These are phyloP conservation scores for Excoecaria cochinchinensis DNA, from an alignment of 345 rosid genomes.

Conservation along the genomic window DNA sequence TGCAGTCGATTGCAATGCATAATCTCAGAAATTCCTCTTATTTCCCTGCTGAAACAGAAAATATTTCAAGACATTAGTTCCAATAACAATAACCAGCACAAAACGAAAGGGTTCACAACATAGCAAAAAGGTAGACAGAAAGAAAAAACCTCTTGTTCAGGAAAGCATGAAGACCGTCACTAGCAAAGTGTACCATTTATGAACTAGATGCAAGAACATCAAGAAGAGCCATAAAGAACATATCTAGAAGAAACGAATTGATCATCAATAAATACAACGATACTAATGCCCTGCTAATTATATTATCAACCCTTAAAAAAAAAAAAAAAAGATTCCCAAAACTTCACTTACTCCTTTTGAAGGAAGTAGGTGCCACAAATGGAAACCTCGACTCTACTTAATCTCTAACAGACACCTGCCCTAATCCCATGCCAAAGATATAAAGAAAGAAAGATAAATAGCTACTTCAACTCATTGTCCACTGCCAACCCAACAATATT, in stretches of 20 bases:
- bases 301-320: background rate
- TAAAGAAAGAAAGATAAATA: background rate
- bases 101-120: background rate
- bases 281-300: background rate
- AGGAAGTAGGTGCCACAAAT: background rate
- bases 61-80: background rate
- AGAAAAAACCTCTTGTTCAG: background rate
- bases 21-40: conserved; percentile 14
- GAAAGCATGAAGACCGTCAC: background rate
- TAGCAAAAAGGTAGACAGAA: no score
- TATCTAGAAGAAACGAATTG: background rate
- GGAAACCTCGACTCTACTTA: background rate
- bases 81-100: background rate
- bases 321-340: background rate
- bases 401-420: background rate
- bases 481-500: background rate
- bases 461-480: background rate
- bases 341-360: background rate
- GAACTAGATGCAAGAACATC: background rate
- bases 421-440: background rate
- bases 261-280: background rate
- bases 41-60: conserved; percentile 7
- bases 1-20: background rate
- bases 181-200: background rate
- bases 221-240: background rate